Percentiles rank a stretch among this genome's conserved stretches.
phyloP scores from a whole-genome alignment of 2,329 filamentous ascomycete species.

The Lecanicillium sp. region DNA sequence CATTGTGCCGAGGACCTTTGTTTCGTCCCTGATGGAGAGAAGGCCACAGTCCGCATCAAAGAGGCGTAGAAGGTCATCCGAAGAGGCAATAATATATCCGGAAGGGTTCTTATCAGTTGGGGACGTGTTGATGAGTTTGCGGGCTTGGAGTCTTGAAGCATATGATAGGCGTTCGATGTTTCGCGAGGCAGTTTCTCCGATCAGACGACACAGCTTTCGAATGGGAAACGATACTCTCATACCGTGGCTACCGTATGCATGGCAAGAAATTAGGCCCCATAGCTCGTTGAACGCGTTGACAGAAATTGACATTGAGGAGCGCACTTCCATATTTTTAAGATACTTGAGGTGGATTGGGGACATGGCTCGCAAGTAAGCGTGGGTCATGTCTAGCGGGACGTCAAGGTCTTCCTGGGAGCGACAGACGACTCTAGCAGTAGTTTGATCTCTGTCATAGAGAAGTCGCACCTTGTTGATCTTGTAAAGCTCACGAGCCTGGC shows the following conservation, averaged over 20 bases:
- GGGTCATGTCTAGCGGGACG: slow-evolving; percentile 70
- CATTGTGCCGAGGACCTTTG: slow-evolving; percentile 70
- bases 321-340: slow-evolving; percentile 77
- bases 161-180: slow-evolving; percentile 87
- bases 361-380: slow-evolving; percentile 80
- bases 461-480: slow-evolving; percentile 84
- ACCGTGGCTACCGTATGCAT: slow-evolving; percentile 66
- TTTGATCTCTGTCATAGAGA: slow-evolving; percentile 74
- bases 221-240: slow-evolving; percentile 93
- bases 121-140: slow-evolving; percentile 80
- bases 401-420: slow-evolving; percentile 66
- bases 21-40: slow-evolving; percentile 78
- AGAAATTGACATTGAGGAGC: slow-evolving; percentile 92
- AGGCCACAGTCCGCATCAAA: slow-evolving; percentile 86
- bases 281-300: slow-evolving; percentile 79
- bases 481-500: slow-evolving; percentile 81
- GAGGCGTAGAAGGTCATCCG: slow-evolving; percentile 72
- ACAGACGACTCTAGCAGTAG: slow-evolving; percentile 75
- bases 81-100: slow-evolving; percentile 84
- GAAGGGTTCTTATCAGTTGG: slow-evolving; percentile 75
- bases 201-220: slow-evolving; percentile 81
- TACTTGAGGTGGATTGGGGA: slow-evolving; percentile 88
- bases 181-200: slow-evolving; percentile 76
- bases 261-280: slow-evolving; percentile 83
- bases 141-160: slow-evolving; percentile 72